phyloP scores from a whole-genome alignment of 1,284 basidiomycete genomes.

The Sparassis latifolia region DNA sequence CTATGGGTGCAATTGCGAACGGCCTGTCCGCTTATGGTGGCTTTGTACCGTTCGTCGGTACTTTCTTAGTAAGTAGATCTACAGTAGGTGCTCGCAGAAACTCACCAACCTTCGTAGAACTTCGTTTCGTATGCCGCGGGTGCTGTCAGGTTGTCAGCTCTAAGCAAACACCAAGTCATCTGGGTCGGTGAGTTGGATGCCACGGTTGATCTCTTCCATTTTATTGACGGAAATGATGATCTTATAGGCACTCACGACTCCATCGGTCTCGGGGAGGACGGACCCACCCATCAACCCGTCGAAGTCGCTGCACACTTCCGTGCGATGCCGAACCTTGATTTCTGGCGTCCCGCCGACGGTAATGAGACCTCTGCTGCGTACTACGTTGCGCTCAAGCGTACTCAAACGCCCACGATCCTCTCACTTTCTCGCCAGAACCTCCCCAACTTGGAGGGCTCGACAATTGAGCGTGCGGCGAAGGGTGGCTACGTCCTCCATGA shows the following conservation, averaged over 20 bases:
- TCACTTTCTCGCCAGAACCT: constrained; percentile 91
- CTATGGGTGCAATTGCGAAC: constrained; percentile 94
- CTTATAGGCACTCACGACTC: constrained; percentile 77
- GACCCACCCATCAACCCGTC: constrained; percentile 93
- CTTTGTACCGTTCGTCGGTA: constrained; percentile 81
- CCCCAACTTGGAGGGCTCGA: constrained; percentile 85
- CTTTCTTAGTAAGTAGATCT: constrained; percentile 65
- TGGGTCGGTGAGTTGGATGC: constrained; percentile 70
- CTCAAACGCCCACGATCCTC: constrained; percentile 78
- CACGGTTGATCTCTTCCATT: constrained; percentile 1
- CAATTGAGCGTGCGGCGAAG: constrained; percentile 77
- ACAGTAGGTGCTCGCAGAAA: neutral
- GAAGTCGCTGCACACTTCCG: constrained; percentile 87
- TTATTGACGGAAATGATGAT: neutral
- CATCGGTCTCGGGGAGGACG: constrained; percentile 91
- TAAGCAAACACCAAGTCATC: constrained; percentile 86
- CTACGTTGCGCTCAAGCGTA: constrained; percentile 69
- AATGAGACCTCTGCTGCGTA: constrained; percentile 94
- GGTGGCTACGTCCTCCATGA: constrained; percentile 92
- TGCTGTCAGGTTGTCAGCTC: constrained; percentile 86
- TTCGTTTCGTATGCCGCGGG: constrained; percentile 93
- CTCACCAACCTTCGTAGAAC: constrained; percentile 45
- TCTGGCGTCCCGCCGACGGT: constrained; percentile 91
- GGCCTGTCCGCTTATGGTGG: constrained; percentile 83
- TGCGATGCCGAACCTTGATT: constrained; percentile 84